Conservation (phyloP, 108 stramenopile species). For the Bacterosira constricta region DNA sequence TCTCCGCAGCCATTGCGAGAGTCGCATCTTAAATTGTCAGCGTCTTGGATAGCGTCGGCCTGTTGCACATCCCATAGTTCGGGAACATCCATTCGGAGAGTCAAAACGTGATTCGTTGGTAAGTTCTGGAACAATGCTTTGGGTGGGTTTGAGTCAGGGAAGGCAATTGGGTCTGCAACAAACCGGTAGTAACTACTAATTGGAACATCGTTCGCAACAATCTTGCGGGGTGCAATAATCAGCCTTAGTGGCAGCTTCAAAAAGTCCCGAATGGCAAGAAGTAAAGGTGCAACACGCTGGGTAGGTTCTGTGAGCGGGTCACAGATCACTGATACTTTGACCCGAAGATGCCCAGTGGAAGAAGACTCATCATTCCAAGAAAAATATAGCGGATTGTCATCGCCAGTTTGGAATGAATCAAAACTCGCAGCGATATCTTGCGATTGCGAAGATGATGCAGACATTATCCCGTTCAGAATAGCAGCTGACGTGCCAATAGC, state of each 20-base stretch:
- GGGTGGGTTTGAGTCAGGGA: constrained; percentile 50
- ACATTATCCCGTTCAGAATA: constrained; percentile 28
- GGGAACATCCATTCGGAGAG: constrained; percentile 94
- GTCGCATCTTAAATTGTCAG: constrained; percentile 95
- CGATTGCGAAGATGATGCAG: constrained; percentile 22
- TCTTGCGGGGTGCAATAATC: constrained; percentile 61
- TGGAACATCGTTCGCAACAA: constrained; percentile 81
- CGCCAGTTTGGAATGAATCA: constrained; percentile 4
- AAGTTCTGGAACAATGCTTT: constrained; percentile 82
- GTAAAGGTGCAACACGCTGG: constrained; percentile 84
- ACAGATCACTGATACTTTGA: constrained; percentile 76
- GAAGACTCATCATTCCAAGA: background rate
- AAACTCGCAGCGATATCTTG: constrained; percentile 19
- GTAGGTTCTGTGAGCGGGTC: constrained; percentile 91
- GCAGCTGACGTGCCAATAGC: constrained; percentile 31
- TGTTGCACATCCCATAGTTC: constrained; percentile 97
- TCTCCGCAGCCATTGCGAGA: constrained; percentile 69
- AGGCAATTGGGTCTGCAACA: constrained; percentile 71
- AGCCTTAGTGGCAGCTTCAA: constrained; percentile 74
- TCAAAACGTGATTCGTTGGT: constrained; percentile 89
- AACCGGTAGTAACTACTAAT: constrained; percentile 95
- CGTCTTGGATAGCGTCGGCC: constrained; percentile 82
- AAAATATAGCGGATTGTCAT: constrained; percentile 51
- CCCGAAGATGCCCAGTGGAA: constrained; percentile 10
- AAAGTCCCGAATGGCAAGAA: constrained; percentile 73